These are phyloP conservation scores for Xylariaceae sp. DNA, from an alignment of 2,329 filamentous ascomycete species.

Conservation along the genomic window DNA sequence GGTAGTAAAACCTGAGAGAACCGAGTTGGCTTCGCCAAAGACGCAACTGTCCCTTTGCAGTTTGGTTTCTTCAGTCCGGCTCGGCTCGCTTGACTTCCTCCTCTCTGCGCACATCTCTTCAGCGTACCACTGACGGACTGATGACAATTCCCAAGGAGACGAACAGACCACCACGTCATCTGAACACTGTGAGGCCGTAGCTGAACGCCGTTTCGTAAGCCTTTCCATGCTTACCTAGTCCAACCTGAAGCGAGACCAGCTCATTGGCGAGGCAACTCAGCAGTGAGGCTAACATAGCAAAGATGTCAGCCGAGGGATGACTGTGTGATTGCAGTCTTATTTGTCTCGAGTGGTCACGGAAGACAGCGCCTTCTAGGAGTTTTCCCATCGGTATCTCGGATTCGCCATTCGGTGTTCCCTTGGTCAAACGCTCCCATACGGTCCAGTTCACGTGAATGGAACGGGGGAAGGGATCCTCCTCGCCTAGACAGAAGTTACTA, in stretches of 20 bases:
- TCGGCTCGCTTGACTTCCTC: slow-evolving; percentile 30
- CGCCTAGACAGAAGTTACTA: no score
- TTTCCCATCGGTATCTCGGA: slow-evolving; percentile 41
- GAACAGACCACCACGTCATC: slow-evolving; percentile 24
- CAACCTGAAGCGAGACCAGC: slow-evolving; percentile 33
- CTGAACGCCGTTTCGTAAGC: slow-evolving; percentile 28
- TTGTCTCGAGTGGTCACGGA: no score
- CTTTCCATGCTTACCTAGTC: slow-evolving; percentile 27
- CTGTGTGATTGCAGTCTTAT: no score
- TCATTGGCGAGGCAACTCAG: slow-evolving; percentile 14
- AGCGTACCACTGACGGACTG: slow-evolving; percentile 26
- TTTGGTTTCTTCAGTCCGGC: slow-evolving; percentile 25
- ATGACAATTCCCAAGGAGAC: slow-evolving; percentile 25
- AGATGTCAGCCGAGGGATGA: no score
- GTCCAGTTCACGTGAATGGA: slow-evolving; percentile 33
- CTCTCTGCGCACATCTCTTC: slow-evolving; percentile 30
- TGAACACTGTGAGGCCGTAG: slow-evolving; percentile 33
- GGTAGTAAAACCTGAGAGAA: background rate
- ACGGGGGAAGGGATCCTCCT: slow-evolving; percentile 28
- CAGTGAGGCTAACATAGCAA: no score
- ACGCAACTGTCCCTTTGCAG: background rate
- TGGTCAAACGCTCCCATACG: slow-evolving; percentile 34
- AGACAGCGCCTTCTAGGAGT: slow-evolving; percentile 31
- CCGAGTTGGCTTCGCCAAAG: background rate
- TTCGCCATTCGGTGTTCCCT: slow-evolving; percentile 30